Evolutionary conservation across 768 basidiomycete genomes (phyloP).

Genomic region (Hygrophoropsis aurantiaca): DNA sequence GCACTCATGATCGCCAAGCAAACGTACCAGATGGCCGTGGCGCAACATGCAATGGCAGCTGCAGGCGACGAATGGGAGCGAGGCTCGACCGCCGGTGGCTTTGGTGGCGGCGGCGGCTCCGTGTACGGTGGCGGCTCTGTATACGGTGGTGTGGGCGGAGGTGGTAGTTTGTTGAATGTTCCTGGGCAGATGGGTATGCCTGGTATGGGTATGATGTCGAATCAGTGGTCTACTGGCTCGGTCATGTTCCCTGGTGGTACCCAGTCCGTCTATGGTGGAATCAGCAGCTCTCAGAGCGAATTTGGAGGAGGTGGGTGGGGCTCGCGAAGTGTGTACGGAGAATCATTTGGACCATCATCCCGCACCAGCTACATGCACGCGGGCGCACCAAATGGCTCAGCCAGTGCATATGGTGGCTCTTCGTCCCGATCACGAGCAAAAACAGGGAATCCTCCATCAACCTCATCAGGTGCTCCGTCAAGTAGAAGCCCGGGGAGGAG

Average conservation of each 20-base stretch:
- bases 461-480: slow-evolving; percentile 13
- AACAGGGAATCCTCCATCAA: slow-evolving; percentile 26
- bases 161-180: slow-evolving; percentile 30
- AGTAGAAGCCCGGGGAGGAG: slow-evolving; percentile 14
- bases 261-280: slow-evolving; percentile 56
- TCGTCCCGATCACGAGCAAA: slow-evolving; percentile 30
- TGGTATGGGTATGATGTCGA: slow-evolving; percentile 37
- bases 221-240: slow-evolving; percentile 43
- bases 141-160: slow-evolving; percentile 40
- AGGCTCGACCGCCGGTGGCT: slow-evolving; percentile 55
- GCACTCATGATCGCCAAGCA: slow-evolving; percentile 88
- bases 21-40: slow-evolving; percentile 86
- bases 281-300: slow-evolving; percentile 57
- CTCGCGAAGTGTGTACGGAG: slow-evolving; percentile 72
- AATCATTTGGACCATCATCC: slow-evolving; percentile 48
- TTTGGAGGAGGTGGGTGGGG: slow-evolving; percentile 57
- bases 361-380: slow-evolving; percentile 7
- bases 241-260: slow-evolving; percentile 51
- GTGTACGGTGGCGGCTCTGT: slow-evolving; percentile 44
- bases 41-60: slow-evolving; percentile 85
- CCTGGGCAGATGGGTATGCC: slow-evolving; percentile 42
- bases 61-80: slow-evolving; percentile 94
- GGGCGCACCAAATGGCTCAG: slow-evolving; percentile 11
- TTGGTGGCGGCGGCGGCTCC: slow-evolving; percentile 34
- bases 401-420: slow-evolving; percentile 18